phyloP scores from a whole-genome alignment of 2,329 filamentous ascomycete genomes.

The Ceratocystis diversiconidia region DNA sequence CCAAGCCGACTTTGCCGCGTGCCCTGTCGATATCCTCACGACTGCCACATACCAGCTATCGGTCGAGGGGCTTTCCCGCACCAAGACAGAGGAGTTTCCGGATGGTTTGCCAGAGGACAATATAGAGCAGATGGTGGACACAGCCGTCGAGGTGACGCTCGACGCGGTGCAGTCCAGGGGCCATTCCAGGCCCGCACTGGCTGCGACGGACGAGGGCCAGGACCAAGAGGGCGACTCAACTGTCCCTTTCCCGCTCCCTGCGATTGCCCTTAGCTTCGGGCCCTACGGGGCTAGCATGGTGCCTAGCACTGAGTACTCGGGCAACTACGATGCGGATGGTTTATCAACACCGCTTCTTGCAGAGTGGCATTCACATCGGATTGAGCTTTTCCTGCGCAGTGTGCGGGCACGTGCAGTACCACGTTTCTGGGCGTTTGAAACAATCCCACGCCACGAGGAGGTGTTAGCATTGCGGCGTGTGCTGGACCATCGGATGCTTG shows the following conservation, averaged over 20 bases:
- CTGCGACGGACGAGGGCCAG: too few species aligned
- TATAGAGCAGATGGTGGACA: constrained; percentile 24
- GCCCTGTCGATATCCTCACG: constrained; percentile 47
- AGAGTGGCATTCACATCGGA: constrained; percentile 42
- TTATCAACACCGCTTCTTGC: constrained; percentile 30
- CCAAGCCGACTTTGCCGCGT: constrained; percentile 40
- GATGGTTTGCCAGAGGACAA: constrained; percentile 27
- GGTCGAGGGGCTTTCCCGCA: constrained; percentile 39
- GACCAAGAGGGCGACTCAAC: background rate
- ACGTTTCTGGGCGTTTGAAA: constrained; percentile 52
- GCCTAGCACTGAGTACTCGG: constrained; percentile 52
- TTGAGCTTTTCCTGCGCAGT: constrained; percentile 37
- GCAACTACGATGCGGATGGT: constrained; percentile 40
- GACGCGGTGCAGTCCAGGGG: constrained; percentile 22
- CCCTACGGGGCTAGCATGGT: constrained; percentile 54
- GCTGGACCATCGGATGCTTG: constrained; percentile 19
- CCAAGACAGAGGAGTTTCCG: constrained; percentile 30
- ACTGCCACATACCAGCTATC: constrained; percentile 57
- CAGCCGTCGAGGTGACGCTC: constrained; percentile 32
- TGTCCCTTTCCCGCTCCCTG: constrained; percentile 19
- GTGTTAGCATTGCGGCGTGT: constrained; percentile 41
- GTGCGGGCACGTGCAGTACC: constrained; percentile 39
- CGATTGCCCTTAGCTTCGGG: constrained; percentile 45
- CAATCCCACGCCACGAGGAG: constrained; percentile 48
- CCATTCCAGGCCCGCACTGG: background rate